phyloP scores from a whole-genome alignment of 331 rosid species.

The Saraca asoca region DNA sequence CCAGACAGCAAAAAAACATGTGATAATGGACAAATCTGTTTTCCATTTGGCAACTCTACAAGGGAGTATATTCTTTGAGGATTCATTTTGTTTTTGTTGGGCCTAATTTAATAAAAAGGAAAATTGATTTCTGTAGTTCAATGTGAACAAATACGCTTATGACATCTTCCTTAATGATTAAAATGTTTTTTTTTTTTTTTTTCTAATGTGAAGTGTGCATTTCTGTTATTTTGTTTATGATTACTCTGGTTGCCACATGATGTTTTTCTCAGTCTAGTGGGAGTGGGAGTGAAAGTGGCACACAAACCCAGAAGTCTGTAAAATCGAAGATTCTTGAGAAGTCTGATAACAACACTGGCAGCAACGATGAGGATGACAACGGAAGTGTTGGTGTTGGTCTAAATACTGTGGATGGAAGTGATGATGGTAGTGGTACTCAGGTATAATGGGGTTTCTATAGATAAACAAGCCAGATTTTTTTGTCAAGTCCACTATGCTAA shows the following conservation, averaged over 20 bases:
- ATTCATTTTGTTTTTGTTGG: slow-evolving; percentile 10
- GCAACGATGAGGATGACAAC: slow-evolving; percentile 71
- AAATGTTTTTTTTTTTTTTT: slow-evolving; percentile 2
- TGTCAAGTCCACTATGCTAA: slow-evolving; percentile 26
- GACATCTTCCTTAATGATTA: slow-evolving; percentile 24
- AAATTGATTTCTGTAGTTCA: slow-evolving; percentile 5
- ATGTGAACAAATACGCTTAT: not conserved
- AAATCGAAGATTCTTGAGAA: slow-evolving; percentile 66
- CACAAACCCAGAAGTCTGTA: slow-evolving; percentile 70
- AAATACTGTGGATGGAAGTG: slow-evolving; percentile 71
- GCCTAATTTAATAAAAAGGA: not conserved
- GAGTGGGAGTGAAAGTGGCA: slow-evolving; percentile 90
- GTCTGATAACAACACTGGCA: slow-evolving; percentile 60
- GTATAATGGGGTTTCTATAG: slow-evolving; percentile 43
- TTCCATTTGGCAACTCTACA: slow-evolving; percentile 17
- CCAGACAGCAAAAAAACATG: slow-evolving; percentile 21
- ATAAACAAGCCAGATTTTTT: not conserved
- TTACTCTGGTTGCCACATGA: slow-evolving; percentile 11
- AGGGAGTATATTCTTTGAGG: not conserved
- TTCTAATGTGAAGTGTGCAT: not conserved
- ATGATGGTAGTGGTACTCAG: slow-evolving; percentile 91
- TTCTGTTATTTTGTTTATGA: slow-evolving; percentile 17
- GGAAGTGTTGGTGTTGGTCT: slow-evolving; percentile 64
- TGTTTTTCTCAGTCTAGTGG: slow-evolving; percentile 75
- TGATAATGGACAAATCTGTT: slow-evolving; percentile 12